A percentile compares a stretch with the other conserved stretches of the same genome.
These are phyloP conservation scores for Jaltomata sinuosa DNA, from an alignment of 257 asterid genomes.

Conservation along the genomic window DNA sequence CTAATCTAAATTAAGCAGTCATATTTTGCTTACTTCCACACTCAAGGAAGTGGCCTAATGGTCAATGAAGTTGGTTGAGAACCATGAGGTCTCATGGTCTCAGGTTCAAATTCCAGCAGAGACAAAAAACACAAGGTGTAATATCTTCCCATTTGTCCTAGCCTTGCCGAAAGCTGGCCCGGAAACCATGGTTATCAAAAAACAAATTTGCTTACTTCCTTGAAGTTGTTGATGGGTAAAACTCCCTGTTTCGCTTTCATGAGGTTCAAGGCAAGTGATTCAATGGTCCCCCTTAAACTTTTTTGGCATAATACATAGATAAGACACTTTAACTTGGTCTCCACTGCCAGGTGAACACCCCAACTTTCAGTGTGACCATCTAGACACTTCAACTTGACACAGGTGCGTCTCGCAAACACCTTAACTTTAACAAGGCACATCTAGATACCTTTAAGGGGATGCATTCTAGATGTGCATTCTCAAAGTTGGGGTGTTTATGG, in stretches of 20 bases:
- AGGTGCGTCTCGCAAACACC: no score
- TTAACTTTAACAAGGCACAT: no score
- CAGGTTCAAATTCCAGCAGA: not conserved
- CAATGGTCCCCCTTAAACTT: not conserved
- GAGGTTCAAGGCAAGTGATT: not conserved
- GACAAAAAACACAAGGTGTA: not conserved
- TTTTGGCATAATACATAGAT: not conserved
- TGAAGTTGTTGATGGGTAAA: not conserved
- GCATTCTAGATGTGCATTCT: no score
- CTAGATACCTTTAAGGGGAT: no score
- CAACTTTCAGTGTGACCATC: no score
- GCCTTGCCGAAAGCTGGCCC: not conserved
- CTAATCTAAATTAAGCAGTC: not conserved
- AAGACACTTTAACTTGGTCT: no score
- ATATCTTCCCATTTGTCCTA: not conserved
- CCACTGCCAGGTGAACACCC: no score
- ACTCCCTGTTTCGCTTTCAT: not conserved
- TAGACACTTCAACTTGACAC: no score
- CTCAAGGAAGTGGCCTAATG: not conserved
- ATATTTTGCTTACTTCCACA: not conserved
- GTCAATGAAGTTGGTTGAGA: not conserved
- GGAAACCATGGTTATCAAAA: not conserved
- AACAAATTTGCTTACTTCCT: not conserved
- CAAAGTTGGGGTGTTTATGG: no score
- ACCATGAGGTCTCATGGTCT: not conserved